Evolutionary conservation across 768 basidiomycete genomes (phyloP).

Genomic region (Auricularia cornea): DNA sequence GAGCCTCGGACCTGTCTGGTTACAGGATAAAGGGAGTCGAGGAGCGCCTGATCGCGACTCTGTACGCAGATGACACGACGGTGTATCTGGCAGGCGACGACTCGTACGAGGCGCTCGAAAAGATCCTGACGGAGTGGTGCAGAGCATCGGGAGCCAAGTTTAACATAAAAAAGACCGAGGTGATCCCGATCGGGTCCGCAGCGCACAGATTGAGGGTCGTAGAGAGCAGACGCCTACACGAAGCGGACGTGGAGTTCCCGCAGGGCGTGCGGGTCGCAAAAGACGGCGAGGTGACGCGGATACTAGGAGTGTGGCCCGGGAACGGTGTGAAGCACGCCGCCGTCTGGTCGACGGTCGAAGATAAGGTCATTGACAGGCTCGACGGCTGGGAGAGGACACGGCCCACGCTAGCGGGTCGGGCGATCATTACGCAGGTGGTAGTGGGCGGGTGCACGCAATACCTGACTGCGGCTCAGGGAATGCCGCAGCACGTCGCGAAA

Average conservation of each 20-base stretch:
- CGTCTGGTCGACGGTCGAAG: conserved; percentile 3
- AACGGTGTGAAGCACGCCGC: not conserved
- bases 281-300: conserved; percentile 10
- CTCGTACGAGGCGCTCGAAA: too few species aligned
- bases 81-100: not conserved
- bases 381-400: not conserved
- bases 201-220: not conserved
- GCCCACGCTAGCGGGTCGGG: not conserved
- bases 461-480: not conserved
- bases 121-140: too few species aligned
- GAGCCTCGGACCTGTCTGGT: not conserved
- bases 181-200: not conserved
- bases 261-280: too few species aligned
- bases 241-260: not conserved
- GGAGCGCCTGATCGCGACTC: not conserved
- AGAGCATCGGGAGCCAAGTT: too few species aligned
- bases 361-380: not conserved
- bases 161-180: not conserved
- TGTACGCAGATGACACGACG: not conserved
- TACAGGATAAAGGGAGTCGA: not conserved
- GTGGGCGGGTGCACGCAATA: not conserved
- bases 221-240: not conserved
- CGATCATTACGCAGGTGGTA: not conserved
- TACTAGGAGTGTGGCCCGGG: conserved; percentile 23
- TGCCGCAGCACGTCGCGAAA: not conserved